Base-by-base conservation (phyloP, 78 protist genomes). In the Capsaspora owczarzaki region DNA sequence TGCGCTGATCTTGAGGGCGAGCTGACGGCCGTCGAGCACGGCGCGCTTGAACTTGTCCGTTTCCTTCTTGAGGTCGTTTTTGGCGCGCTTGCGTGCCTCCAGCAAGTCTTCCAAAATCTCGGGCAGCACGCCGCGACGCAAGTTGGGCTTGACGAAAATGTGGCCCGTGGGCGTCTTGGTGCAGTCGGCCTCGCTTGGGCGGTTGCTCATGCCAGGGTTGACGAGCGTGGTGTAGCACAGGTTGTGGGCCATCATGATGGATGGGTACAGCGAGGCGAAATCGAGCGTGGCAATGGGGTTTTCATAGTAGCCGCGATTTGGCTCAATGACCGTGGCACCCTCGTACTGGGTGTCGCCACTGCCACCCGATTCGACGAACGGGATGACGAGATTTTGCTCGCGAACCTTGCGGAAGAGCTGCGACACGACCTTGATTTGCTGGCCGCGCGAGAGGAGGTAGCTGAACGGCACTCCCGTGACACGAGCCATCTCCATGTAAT, bases 211-310 rank as follows among this genome's bases (percentile, higher is more conserved):
- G 5, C 68, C 85, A 31, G 72, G 71, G 38, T 63, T 33, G 40
- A 95, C 29, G 14, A 95, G 89, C 2, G 99, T 98, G 6, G 98
- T 85, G 78, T 98, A 98, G 86, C 99, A 98, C 40, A 98, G 90
- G 82, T 98, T 98, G 84, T 98, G 98, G 19, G 99, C 99, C 95
- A 96, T 96, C 99, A 98, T 98, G 82, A 98, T 98, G 16, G 99
- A 96, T 33, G 99, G 99, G 86, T 98, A 98, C 66, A 98, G 95
- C 71, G 97, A 91, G 20, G 98, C 85, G 80, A 98, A 98, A 85
- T 98, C 99, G 61, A 98, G 92, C 1, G 99, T 96, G 29, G 98
- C 93, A 22, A 98, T 92, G 27, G 99, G 99, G 40, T 2, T 20
- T n/a, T 83, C 83, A 79, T 95, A 93, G 80, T 82, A 93, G 14